Evolutionary conservation across 257 asterid species (phyloP), one percentile per base, ranked within the genome.

Genomic region (Nicotiana obtusifolia): DNA sequence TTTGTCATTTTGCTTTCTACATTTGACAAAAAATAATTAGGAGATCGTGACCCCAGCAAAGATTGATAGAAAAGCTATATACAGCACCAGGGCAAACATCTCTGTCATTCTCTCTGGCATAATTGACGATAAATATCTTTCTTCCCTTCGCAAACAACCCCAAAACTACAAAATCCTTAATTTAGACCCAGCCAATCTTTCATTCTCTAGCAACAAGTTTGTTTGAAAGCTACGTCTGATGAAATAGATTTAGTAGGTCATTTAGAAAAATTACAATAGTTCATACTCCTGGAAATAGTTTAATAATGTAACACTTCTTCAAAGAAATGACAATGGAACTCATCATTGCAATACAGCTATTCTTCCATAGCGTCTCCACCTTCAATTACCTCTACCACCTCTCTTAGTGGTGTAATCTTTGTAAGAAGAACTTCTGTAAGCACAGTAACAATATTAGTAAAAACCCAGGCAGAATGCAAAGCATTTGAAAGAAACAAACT

Each of bases 301-400:
- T 5, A 28, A 33, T 0, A 17, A 31, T 31, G 76, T 41, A 17
- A 17, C 53, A 67, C 56, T 20, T 52, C 30, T 67, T 28, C 71
- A 28, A 64, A 64, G 71, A 64, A 17, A 57, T 57, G 24, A 57
- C 24, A 57, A 28, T 64, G 77, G 56, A 69, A n/a, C 56, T 69
- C 11, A 41, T 26, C 20, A 15, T 64, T 30, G 73, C 73, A 30
- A 15, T 64, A 15, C 15, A 62, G 10, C 31, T 30, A 64, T 41
- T 69, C 78, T 87, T 95, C 98, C 98, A 94, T 95, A 33, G 88
- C 95, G 49, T 94, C 98, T 84, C 97, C 98, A 10, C 78, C 78
- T 87, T 93, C 99, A 68, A 88, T 83, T 57, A 93, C 94, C 71
- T 88, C 89, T 30, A 91, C 95, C 85, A 80, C 20, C 83, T 94